A percentile compares a stretch with the other conserved stretches of the same genome.
These are phyloP conservation scores for Phytopythium oedochilum DNA, from an alignment of 352 stramenopile genomes.

Conservation along the genomic window DNA sequence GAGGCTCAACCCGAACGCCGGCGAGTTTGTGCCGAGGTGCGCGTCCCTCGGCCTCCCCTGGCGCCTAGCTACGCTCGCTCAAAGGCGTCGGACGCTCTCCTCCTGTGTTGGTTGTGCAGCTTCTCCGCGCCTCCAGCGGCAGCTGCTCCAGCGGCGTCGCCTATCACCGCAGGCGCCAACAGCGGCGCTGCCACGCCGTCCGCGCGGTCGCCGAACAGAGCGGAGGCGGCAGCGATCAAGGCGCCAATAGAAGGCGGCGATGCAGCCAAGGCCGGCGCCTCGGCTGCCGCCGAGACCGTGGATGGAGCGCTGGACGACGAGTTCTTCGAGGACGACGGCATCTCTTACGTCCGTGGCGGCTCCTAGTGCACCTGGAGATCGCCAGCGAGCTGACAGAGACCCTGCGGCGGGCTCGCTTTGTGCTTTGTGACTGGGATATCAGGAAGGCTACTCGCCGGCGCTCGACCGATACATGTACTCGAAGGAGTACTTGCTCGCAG, in stretches of 20 bases:
- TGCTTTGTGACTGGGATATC: constrained; percentile 1
- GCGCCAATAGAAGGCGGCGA: background rate
- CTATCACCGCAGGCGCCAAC: constrained; percentile 4
- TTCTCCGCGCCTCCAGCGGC: constrained; percentile 16
- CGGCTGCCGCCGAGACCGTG: constrained; percentile 11
- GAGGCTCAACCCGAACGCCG: constrained; percentile 78
- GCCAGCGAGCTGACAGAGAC: constrained; percentile 1
- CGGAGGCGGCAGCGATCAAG: constrained; percentile 3
- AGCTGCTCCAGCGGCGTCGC: constrained; percentile 10
- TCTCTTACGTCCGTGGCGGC: constrained; percentile 28
- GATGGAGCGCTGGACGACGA: constrained; percentile 11
- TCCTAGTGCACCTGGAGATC: background rate
- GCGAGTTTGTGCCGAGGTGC: constrained; percentile 76
- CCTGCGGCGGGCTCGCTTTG: background rate
- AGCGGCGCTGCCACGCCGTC: background rate
- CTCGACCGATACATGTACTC: constrained; percentile 52
- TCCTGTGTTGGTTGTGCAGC: too few species aligned
- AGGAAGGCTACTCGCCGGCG: constrained; percentile 26
- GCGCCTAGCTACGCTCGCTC: too few species aligned
- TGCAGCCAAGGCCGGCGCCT: background rate
- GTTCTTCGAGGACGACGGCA: constrained; percentile 18
- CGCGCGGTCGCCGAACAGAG: constrained; percentile 11
- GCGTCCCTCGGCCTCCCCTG: constrained; percentile 6
- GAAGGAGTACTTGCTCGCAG: constrained; percentile 53
- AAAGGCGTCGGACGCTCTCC: too few species aligned